Base-by-base conservation (phyloP, 2,329 filamentous ascomycete species). In the Aspergillus sp. region DNA sequence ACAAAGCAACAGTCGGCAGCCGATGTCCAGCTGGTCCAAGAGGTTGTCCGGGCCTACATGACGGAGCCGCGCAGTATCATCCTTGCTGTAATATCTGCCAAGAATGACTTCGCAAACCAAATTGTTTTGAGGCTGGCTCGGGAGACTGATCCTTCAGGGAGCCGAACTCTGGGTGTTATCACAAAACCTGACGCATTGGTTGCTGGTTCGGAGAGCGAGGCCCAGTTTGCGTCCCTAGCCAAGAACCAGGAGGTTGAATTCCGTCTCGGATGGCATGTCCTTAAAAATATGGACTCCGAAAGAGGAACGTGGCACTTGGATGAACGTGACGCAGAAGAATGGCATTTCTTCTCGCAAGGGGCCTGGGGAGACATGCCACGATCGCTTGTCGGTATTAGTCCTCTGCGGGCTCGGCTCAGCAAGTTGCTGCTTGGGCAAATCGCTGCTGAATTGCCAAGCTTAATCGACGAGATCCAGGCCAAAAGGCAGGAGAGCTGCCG, bases 11-110 rank as follows among this genome's bases (percentile, higher is more conserved):
- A 82, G 58, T 77, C 74, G 0, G 67, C 72, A 39, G 67, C 71
- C 9, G 78, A 81, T 49, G 76, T 79, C 46, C 64, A 71, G 51
- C 72, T 78, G 2, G 79, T 82, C 42, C 72, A 76, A 34, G 57
- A 67, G 0, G 66, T 82, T 1, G 64, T 68, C 3, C 48, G 61
- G 41, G 50, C 48, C 0, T 76, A 76, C 42, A 71, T 75, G 48
- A 52, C 55, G 5, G 62, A 71, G 28, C 57, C 64, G 4, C 58
- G 69, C 28, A 75, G 68, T 30, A 71, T 77, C 33, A 71, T 73
- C 29, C 59, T 78, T 2, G 71, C 73, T 1, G 70, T 76, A 0
- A 53, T 76, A 3, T 68, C 66, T 4, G 73, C 71, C 0, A 66
- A 65, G 9, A 71, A 68, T 39, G 69, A 74, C 45, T 58, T 63